Base-by-base conservation (phyloP, 495 filamentous ascomycete species). In the Massariosphaeria phaeospora region DNA sequence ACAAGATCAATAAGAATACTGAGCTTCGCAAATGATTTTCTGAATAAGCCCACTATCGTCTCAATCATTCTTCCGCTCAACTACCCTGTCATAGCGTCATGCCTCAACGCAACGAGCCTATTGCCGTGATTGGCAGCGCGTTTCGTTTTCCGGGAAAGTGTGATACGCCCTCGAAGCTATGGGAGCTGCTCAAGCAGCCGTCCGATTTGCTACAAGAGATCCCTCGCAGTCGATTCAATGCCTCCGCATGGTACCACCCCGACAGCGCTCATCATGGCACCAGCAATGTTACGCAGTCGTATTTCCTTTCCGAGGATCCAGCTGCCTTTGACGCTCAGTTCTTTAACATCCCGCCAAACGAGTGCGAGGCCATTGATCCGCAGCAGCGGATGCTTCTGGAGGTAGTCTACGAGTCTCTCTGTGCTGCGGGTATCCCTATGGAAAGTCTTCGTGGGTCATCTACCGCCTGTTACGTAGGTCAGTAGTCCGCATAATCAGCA, bases 91-190 rank as follows among this genome's bases (percentile, higher is more conserved):
- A n/a, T n/a, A n/a, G n/a, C n/a, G n/a, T n/a, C n/a, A n/a, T n/a
- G n/a, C n/a, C n/a, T n/a, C n/a, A n/a, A n/a, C n/a, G n/a, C n/a
- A n/a, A n/a, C n/a, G 49, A 25, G 73, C 81, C 82, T 5, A 82
- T 83, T 46, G 81, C 80, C 17, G 71, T 84, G 24, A 67, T 83
- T 52, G 80, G 81, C 38, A 74, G 82, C 70, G 73, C 74, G 17
- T 84, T 78, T 53, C 75, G 79, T 27, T 79, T 85, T 54, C 80
- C 82, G 12, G 81, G 75, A 3, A 72, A 75, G 45, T 72, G 76
- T 21, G 70, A 72, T 25, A 74, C 61, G 52, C 73, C 76, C n/a
- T 72, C 74, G 35, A 73, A 72, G 41, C 74, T 86, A 44, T 85
- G 81, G 81, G 65, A 82, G 31, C 72, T 85, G 55, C 57, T 81